Conservation (phyloP, 2,329 filamentous ascomycete species). For the Phialocephala subalpina region DNA sequence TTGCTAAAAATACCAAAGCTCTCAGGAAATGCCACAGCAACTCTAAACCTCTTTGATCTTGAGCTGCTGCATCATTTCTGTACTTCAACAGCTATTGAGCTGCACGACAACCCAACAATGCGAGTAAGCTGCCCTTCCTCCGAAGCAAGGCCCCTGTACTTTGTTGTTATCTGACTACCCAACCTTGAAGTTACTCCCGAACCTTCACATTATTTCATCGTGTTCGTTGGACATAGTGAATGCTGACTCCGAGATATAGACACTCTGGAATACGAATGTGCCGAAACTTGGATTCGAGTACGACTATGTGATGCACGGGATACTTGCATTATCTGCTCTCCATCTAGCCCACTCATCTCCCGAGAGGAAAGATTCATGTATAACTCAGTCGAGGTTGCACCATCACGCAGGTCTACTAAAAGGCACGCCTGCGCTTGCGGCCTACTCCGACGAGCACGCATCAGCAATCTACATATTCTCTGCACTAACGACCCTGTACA, state of each 20-base stretch:
- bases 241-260: conserved; percentile 23
- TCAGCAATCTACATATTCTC: conserved; percentile 49
- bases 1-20: conserved; percentile 1
- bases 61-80: conserved; percentile 34
- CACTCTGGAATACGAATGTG: conserved; percentile 44
- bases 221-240: no score
- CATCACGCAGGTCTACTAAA: conserved; percentile 42
- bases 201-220: no score
- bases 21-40: conserved; percentile 23
- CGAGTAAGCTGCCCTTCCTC: conserved; percentile 31
- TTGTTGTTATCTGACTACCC: no score
- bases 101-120: conserved; percentile 49
- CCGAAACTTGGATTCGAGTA: conserved; percentile 53
- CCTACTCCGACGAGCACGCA: conserved; percentile 43
- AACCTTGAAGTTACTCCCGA: no score
- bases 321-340: conserved; percentile 57
- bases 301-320: conserved; percentile 55
- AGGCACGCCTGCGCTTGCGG: conserved; percentile 44
- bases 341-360: conserved; percentile 53
- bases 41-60: conserved; percentile 44
- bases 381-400: conserved; percentile 47
- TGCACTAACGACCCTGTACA: conserved; percentile 47
- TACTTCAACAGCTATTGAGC: conserved; percentile 52
- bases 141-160: no score
- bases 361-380: conserved; percentile 46